Evolutionary conservation across 108 stramenopile species (phyloP).

Genomic region (Stephanodiscus triporus): DNA sequence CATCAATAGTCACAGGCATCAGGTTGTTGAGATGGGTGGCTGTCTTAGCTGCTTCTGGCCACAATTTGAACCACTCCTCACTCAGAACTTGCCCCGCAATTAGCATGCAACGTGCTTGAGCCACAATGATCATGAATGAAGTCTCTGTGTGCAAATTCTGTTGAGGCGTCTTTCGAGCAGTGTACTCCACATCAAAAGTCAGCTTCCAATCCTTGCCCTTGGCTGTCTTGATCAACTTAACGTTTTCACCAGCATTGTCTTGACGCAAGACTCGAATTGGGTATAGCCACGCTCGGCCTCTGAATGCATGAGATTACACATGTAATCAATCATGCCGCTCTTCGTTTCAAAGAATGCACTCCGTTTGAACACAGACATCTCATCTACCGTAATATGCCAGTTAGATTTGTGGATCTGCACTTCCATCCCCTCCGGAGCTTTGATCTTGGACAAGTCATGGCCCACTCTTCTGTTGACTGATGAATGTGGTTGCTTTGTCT

Average conservation of each 20-base stretch:
- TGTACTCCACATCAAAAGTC: slow-evolving; percentile 21
- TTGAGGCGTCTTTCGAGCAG: slow-evolving; percentile 31
- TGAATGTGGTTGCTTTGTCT: slow-evolving; percentile 1
- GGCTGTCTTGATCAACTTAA: slow-evolving; percentile 12
- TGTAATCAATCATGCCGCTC: slow-evolving; percentile 23
- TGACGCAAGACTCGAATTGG: slow-evolving; percentile 11
- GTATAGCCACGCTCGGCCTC: no score
- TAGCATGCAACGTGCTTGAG: no score
- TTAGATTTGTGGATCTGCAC: not conserved
- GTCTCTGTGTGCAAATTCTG: slow-evolving; percentile 27
- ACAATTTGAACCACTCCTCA: no score
- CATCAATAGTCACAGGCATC: not conserved
- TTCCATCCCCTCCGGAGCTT: no score
- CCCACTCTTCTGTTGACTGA: slow-evolving; percentile 4
- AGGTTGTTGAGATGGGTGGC: no score
- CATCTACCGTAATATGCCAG: slow-evolving; percentile 32
- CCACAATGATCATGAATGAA: slow-evolving; percentile 11
- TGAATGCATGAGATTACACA: no score
- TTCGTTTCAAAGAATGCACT: slow-evolving; percentile 16
- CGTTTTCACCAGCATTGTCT: slow-evolving; percentile 43
- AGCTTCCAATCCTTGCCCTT: slow-evolving; percentile 40
- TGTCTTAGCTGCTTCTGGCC: no score
- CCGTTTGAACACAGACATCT: slow-evolving; percentile 17
- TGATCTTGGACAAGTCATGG: slow-evolving; percentile 4
- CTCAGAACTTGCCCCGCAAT: no score